Evolutionary conservation across 2,329 filamentous ascomycete species (phyloP).

Genomic region (Penicillium sp.): DNA sequence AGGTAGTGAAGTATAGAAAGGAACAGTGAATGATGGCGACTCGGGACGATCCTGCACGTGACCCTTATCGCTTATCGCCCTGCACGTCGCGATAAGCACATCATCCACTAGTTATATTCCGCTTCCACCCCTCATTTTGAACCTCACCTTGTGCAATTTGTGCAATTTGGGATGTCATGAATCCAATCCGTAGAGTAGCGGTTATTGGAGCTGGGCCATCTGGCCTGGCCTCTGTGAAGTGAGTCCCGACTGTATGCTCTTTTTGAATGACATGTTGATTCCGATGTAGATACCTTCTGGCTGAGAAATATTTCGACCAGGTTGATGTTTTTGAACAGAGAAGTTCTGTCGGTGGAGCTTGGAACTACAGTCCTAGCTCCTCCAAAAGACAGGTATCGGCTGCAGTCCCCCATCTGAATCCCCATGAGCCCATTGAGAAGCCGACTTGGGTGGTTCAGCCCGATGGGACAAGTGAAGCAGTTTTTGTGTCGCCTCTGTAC

Average conservation of each 20-base stretch:
- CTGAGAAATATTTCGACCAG: conserved; percentile 62
- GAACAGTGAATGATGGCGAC: background rate
- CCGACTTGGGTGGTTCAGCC: conserved; percentile 49
- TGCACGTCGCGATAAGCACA: background rate
- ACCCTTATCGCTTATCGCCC: background rate
- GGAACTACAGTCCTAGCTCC: conserved; percentile 65
- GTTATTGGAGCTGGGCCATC: conserved; percentile 78
- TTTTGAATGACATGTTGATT: conserved; percentile 3
- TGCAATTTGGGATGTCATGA: conserved; percentile 12
- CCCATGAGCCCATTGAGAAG: conserved; percentile 56
- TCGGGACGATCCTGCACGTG: background rate
- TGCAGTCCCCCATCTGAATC: conserved; percentile 63
- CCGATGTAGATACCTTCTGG: conserved; percentile 58
- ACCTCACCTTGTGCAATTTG: background rate
- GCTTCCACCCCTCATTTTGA: background rate
- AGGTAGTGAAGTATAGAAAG: background rate
- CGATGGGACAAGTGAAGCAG: conserved; percentile 39
- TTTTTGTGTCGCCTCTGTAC: conserved; percentile 81
- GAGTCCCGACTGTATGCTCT: conserved; percentile 12
- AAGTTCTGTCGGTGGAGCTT: conserved; percentile 69
- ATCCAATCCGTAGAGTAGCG: conserved; percentile 50
- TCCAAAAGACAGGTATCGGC: conserved; percentile 41
- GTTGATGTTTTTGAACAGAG: conserved; percentile 82
- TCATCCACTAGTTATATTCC: background rate
- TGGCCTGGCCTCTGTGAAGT: conserved; percentile 72